These are phyloP conservation scores for Pharus latifolius DNA, from an alignment of 176 grass and related monocot species.

Conservation along the genomic window DNA sequence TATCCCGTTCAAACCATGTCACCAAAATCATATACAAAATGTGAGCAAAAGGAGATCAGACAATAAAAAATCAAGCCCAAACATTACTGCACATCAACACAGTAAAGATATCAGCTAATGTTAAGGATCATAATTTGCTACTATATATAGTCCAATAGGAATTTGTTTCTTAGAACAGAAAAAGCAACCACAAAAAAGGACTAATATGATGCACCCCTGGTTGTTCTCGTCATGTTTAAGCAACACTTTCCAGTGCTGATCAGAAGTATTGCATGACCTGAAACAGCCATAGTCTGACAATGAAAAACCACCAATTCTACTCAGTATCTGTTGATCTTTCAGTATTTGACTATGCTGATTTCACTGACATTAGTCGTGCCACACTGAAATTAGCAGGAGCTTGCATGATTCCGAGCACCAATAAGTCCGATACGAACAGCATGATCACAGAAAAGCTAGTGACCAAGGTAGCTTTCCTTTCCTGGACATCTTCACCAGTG, in stretches of 20 bases:
- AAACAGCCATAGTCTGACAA: conserved; percentile 11
- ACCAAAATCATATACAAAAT: neutral
- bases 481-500: conserved; percentile 55
- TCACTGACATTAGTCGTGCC: conserved; percentile 1
- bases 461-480: conserved; percentile 66
- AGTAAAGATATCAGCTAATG: neutral
- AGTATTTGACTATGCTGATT: conserved; percentile 3
- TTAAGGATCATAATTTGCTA: neutral
- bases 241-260: neutral
- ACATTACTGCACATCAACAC: neutral
- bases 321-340: neutral
- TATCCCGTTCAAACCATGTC: neutral
- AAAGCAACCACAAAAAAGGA: neutral
- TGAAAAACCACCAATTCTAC: neutral
- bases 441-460: conserved; percentile 50
- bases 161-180: neutral
- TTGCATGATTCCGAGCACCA: neutral
- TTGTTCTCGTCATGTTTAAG: conserved; percentile 2
- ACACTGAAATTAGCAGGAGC: conserved; percentile 4
- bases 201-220: neutral
- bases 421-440: neutral
- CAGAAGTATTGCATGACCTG: neutral
- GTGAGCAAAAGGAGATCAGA: neutral
- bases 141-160: neutral
- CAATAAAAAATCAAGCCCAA: neutral